phyloP scores from a whole-genome alignment of 2,329 filamentous ascomycete genomes.

The Paecilomyces niveus region DNA sequence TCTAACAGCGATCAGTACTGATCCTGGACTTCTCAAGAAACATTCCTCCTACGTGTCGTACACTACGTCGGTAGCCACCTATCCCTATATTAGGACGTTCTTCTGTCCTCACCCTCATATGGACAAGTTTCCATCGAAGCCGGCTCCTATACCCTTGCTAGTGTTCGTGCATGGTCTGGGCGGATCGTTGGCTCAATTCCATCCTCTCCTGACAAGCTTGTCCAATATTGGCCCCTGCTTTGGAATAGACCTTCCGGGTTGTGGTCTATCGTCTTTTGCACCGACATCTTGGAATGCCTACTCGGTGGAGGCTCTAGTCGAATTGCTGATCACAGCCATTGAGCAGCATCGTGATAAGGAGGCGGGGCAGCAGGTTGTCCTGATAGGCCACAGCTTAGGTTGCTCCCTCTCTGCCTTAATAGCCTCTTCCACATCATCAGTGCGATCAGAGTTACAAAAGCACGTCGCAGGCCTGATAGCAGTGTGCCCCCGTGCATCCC shows the following conservation, averaged over 20 bases:
- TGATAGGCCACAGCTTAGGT: slow-evolving; percentile 88
- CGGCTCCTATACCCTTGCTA: slow-evolving; percentile 69
- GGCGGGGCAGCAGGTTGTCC: slow-evolving; percentile 62
- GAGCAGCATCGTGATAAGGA: slow-evolving; percentile 62
- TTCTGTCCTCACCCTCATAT: slow-evolving; percentile 74
- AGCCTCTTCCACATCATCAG: slow-evolving; percentile 52
- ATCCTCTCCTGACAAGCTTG: slow-evolving; percentile 71
- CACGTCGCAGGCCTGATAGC: slow-evolving; percentile 70
- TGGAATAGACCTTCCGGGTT: slow-evolving; percentile 84
- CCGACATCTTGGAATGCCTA: slow-evolving; percentile 72
- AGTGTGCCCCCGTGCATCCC: slow-evolving; percentile 68
- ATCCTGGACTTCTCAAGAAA: slow-evolving; percentile 73
- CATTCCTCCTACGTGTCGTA: slow-evolving; percentile 66
- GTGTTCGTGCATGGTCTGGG: slow-evolving; percentile 91
- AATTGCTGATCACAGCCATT: slow-evolving; percentile 69
- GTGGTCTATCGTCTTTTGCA: slow-evolving; percentile 70
- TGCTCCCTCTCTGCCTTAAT: slow-evolving; percentile 69
- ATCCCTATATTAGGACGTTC: slow-evolving; percentile 73
- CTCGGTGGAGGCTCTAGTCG: slow-evolving; percentile 64
- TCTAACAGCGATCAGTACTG: slow-evolving; percentile 42
- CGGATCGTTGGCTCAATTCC: slow-evolving; percentile 85
- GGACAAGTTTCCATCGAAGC: slow-evolving; percentile 67
- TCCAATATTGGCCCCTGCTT: slow-evolving; percentile 77
- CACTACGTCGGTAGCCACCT: slow-evolving; percentile 62
- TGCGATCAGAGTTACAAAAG: slow-evolving; percentile 48